Evolutionary conservation across 2,329 filamentous ascomycete species (phyloP), one percentile per base, ranked within the genome.

Genomic region (Blastomyces gilchristii): DNA sequence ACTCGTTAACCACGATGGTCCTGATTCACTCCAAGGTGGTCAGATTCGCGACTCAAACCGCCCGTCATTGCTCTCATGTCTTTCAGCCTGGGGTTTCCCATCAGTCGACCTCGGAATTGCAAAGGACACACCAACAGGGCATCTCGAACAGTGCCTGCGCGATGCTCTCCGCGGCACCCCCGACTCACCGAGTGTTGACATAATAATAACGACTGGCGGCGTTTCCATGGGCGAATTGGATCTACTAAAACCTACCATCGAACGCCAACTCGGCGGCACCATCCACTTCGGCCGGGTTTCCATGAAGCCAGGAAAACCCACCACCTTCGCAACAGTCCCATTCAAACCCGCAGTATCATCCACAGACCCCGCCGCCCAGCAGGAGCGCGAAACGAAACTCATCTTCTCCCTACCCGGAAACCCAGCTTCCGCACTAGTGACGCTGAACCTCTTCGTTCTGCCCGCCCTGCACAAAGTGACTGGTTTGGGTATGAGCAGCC

Each of bases 231-330:
- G 94, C 63, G 94, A 99, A 77, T 85, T 97, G 2, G 94, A 99
- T 75, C 86, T 99, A 8, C 84, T 99, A 25, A 99, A 99, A 74
- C 93, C 94, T 0, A 97, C 93, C 0, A 90, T 99, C 69, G 94
- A 97, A 78, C 87, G 93, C 52, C 82, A 86, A 1, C 83, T 99
- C 0, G 91, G 91, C 63, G 94, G 94, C 8, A 94, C 87, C 0
- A 96, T 99, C 68, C 94, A 97, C 75, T 99, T 99, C 69, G 94
- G 94, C 31, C 88, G 94, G 2, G 94, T 99, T 2, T 85, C 88
- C 62, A 97, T 99, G 94, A 99, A 99, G 79, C 94, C 94, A 0
- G 94, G 94, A 4, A 99, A 97, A 76, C 94, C 94, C 1, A 97
- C 92, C 0, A 99, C 94, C 0, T 99, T 99, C 74, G 94, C 94